phyloP scores from a whole-genome alignment of 305 asterid species.

The Plantago lanceolata region DNA sequence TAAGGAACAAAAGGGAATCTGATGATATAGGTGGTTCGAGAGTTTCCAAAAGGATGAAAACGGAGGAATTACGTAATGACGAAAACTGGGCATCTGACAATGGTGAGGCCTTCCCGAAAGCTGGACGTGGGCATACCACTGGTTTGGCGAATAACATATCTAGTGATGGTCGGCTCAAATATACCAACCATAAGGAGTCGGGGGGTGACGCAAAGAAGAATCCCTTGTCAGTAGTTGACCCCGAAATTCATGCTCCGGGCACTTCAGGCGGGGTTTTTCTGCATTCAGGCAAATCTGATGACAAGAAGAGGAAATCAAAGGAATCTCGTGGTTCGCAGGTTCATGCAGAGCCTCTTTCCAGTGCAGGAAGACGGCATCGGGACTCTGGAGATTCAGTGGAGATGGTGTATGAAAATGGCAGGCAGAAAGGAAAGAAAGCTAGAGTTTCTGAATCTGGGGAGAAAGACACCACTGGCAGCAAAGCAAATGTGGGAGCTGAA shows the following conservation, averaged over 20 bases:
- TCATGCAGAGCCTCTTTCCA: slow-evolving; percentile 30
- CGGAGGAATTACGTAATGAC: slow-evolving; percentile 47
- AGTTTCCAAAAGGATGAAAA: slow-evolving; percentile 65
- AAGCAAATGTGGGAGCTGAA: slow-evolving; percentile 31
- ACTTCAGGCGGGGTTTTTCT: slow-evolving; percentile 42
- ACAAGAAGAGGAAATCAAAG: slow-evolving; percentile 58
- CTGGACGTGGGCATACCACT: slow-evolving; percentile 40
- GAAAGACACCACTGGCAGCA: slow-evolving; percentile 44
- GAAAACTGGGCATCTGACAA: slow-evolving; percentile 52
- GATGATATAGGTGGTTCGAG: slow-evolving; percentile 53
- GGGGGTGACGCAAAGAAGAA: slow-evolving; percentile 32
- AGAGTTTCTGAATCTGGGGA: slow-evolving; percentile 61
- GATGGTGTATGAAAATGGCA: slow-evolving; percentile 43
- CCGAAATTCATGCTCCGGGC: slow-evolving; percentile 35
- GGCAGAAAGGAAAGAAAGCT: slow-evolving; percentile 66
- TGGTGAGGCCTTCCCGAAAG: slow-evolving; percentile 47
- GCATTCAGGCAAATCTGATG: slow-evolving; percentile 36
- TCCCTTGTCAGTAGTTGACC: slow-evolving; percentile 24
- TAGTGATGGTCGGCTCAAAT: slow-evolving; percentile 36
- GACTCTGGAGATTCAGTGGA: slow-evolving; percentile 40
- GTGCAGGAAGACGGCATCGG: slow-evolving; percentile 33
- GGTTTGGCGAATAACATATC: slow-evolving; percentile 43
- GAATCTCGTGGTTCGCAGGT: slow-evolving; percentile 37
- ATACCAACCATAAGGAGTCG: slow-evolving; percentile 39
- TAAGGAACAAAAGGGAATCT: slow-evolving; percentile 50